Evolutionary conservation across 2,329 filamentous ascomycete genomes (phyloP).

Genomic region (Mycogone perniciosa): DNA sequence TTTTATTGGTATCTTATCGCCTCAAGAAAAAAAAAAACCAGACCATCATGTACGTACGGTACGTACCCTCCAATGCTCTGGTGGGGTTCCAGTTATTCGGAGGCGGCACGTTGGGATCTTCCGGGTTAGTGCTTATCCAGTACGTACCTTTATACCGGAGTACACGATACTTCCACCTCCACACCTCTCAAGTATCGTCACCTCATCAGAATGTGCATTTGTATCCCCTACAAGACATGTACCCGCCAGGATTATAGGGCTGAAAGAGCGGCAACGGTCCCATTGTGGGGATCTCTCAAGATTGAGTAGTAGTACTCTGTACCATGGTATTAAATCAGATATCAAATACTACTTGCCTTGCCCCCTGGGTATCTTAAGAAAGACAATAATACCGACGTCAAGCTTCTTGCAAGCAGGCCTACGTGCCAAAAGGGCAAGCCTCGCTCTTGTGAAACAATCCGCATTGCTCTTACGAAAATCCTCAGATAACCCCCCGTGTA

Average conservation of each 20-base stretch:
- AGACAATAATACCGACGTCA: too few species aligned
- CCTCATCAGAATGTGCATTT: neutral
- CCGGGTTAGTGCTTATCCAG: conserved; percentile 1
- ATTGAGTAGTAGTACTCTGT: neutral
- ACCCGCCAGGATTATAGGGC: conserved; percentile 5
- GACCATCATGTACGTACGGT: neutral
- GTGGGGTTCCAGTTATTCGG: neutral
- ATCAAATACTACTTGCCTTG: too few species aligned
- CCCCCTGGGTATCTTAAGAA: too few species aligned
- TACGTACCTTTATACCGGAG: conserved; percentile 1
- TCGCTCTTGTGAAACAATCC: too few species aligned
- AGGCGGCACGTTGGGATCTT: neutral
- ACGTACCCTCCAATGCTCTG: too few species aligned
- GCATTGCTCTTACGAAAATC: too few species aligned
- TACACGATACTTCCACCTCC: conserved; percentile 10
- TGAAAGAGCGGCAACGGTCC: conserved; percentile 4
- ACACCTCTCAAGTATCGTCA: neutral
- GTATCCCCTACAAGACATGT: conserved; percentile 5
- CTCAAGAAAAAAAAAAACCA: neutral
- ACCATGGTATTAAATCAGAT: too few species aligned
- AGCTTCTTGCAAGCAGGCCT: too few species aligned
- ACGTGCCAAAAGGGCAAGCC: too few species aligned
- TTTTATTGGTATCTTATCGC: conserved; percentile 10
- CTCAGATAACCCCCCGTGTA: too few species aligned
- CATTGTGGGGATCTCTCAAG: neutral